Percentiles rank a stretch among this genome's conserved stretches.
phyloP scores from a whole-genome alignment of 1,284 basidiomycete genomes.

The Thelephora terrestris region DNA sequence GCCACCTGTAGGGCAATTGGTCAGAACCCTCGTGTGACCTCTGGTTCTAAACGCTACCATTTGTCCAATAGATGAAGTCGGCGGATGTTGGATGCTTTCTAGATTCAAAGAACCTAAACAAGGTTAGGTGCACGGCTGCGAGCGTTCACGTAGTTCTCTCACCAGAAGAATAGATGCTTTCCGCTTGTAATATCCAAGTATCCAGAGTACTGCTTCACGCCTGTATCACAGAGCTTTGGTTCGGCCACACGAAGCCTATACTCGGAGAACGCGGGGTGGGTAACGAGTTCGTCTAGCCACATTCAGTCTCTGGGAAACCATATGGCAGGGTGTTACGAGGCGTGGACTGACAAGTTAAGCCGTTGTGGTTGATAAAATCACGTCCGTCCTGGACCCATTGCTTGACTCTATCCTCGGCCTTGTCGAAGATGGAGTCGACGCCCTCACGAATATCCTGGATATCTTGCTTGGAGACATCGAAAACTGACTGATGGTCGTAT shows the following conservation, averaged over 20 bases:
- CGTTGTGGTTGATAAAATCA: constrained; percentile 57
- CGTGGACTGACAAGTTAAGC: constrained; percentile 41
- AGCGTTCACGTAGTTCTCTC: constrained; percentile 20
- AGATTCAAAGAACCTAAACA: constrained; percentile 74
- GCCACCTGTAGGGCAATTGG: constrained; percentile 87
- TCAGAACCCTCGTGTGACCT: constrained; percentile 70
- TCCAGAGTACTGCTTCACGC: constrained; percentile 81
- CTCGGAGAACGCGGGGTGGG: constrained; percentile 58
- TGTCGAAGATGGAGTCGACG: neutral
- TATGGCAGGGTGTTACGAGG: no score
- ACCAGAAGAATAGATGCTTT: constrained; percentile 87
- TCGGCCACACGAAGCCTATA: constrained; percentile 70
- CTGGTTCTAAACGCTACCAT: constrained; percentile 36
- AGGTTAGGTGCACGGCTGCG: neutral
- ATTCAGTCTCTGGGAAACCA: no score
- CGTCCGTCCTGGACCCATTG: constrained; percentile 47
- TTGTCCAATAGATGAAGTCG: neutral
- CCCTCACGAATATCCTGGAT: neutral
- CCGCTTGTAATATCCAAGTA: constrained; percentile 83
- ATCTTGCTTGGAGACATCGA: neutral
- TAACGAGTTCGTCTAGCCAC: constrained; percentile 59
- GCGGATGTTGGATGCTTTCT: constrained; percentile 26
- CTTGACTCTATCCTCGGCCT: constrained; percentile 30
- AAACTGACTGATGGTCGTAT: neutral
- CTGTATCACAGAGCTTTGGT: constrained; percentile 72